Conservation (phyloP, 192 early-diverging fungal species). For the Backusella luteola region DNA sequence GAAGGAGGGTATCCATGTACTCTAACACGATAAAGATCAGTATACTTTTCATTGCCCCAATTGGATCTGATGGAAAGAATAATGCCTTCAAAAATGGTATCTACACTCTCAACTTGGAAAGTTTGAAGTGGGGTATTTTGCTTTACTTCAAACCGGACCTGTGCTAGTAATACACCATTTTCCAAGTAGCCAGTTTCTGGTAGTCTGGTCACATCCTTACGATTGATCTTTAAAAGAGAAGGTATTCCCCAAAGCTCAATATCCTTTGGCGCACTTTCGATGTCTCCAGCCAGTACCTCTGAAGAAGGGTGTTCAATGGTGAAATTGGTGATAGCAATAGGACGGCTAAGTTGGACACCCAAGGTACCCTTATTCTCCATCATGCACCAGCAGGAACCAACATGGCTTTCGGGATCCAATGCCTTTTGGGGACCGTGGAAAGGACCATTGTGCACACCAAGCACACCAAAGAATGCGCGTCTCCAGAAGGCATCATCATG, state of each 20-base stretch:
- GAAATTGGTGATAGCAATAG: constrained; percentile 57
- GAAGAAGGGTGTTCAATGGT: constrained; percentile 69
- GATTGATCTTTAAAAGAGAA: neutral
- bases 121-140: constrained; percentile 44
- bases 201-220: neutral
- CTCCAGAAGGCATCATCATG: constrained; percentile 32
- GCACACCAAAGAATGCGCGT: constrained; percentile 26
- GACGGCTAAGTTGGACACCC: constrained; percentile 56
- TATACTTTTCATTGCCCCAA: constrained; percentile 70
- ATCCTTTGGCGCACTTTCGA: constrained; percentile 58
- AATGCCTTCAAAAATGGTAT: constrained; percentile 41
- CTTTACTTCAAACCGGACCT: constrained; percentile 47
- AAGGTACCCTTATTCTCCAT: constrained; percentile 57
- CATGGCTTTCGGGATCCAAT: constrained; percentile 44
- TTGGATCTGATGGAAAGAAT: constrained; percentile 63
- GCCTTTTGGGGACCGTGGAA: constrained; percentile 40
- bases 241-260: constrained; percentile 62
- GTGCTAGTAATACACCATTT: constrained; percentile 6
- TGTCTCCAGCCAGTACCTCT: constrained; percentile 49
- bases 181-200: neutral
- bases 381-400: constrained; percentile 81
- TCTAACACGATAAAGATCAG: constrained; percentile 75
- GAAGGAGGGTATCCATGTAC: constrained; percentile 51
- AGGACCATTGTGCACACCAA: constrained; percentile 34
- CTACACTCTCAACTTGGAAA: constrained; percentile 24